These are phyloP conservation scores for Fusarium sp. DNA, from an alignment of 2,329 filamentous ascomycete species.

Conservation along the genomic window DNA sequence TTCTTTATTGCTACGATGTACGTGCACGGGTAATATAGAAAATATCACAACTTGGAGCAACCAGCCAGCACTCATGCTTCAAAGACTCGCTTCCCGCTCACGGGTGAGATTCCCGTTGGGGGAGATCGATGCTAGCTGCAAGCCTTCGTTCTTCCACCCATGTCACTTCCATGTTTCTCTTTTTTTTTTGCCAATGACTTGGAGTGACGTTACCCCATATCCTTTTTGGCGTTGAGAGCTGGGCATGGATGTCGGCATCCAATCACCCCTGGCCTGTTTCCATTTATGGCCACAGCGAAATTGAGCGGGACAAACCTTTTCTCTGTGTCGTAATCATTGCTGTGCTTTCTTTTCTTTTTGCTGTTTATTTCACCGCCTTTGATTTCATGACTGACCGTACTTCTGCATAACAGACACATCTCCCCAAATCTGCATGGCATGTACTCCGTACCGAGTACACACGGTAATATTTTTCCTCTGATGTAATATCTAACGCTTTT, in stretches of 20 bases:
- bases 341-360: background rate
- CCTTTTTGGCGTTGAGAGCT: conserved; percentile 25
- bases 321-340: background rate
- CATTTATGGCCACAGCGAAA: conserved; percentile 38
- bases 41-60: background rate
- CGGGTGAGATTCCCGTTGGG: conserved; percentile 10
- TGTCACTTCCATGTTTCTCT: conserved; percentile 1
- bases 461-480: background rate
- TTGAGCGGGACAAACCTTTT: conserved; percentile 28
- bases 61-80: background rate
- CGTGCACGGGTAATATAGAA: background rate
- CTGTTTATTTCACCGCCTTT: conserved; percentile 32
- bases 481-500: background rate
- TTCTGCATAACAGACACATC: background rate
- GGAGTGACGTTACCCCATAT: conserved; percentile 38
- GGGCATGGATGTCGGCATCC: conserved; percentile 32
- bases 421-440: background rate
- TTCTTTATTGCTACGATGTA: background rate
- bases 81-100: background rate
- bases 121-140: conserved; percentile 1
- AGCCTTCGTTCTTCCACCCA: background rate
- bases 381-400: conserved; percentile 6
- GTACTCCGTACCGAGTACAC: background rate
- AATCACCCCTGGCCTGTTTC: conserved; percentile 33
- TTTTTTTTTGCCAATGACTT: conserved; percentile 32